Base-by-base conservation (phyloP, 495 filamentous ascomycete genomes). In the Penicillium nucicola region DNA sequence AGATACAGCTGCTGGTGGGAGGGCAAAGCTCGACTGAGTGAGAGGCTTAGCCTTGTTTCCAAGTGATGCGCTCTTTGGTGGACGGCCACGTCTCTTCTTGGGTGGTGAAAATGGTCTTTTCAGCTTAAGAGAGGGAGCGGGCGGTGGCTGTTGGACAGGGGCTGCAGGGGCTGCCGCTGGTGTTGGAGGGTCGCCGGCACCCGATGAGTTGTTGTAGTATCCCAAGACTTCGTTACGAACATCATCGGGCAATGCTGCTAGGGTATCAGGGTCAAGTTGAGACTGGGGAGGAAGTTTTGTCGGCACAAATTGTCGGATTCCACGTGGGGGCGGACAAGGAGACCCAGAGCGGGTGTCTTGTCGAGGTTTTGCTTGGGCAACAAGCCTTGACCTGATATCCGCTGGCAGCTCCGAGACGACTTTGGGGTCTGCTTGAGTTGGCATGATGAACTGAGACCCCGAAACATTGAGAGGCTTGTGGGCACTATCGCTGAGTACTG, bases 391-490 rank as follows among this genome's bases (percentile, higher is more conserved):
- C 50, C 89, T 79, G 51, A 96, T 93, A 55, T 93, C 88, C 13
- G 73, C 73, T 2, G 89, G 89, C 2, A 95, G 78, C 59, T 93
- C 90, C 1, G 84, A 84, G 23, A 93, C 68, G 1, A 92, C 84
- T 25, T 75, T 69, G 0, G 84, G 86, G 60, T 97, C 91, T 9
- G 87, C 72, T 54, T 91, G 85, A 4, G 83, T 83, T 3, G 91
- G 91, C 58, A 97, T 68, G 51, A 96, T 82, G 64, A 96, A 96
- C 63, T 97, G 91, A 9, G 90, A 92, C 0, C 91, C 91, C 3
- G 78, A 67, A 0, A 86, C 82, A 58, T 97, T 95, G 13, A 95
- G 69, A 3, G 85, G 81, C 42, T 81, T 86, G 23, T 75, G 76
- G 56, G 81, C 81, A 23, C 62, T 66, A 53, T 87, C 84, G 30